Conservation (phyloP, 208 protist species). For the Leishmania mexicana region DNA sequence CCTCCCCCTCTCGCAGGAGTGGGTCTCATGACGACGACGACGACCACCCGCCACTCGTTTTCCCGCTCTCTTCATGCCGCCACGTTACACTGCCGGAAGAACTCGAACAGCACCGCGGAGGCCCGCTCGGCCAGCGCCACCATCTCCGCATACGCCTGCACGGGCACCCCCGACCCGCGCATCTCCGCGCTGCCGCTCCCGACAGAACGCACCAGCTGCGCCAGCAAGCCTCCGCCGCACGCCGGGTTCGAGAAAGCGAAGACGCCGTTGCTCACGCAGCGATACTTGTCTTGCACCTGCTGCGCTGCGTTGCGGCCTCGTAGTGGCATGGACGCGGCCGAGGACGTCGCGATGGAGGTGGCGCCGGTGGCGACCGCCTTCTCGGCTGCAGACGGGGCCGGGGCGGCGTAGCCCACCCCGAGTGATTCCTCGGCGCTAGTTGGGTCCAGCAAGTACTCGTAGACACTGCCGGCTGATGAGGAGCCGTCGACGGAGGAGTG, state of each 20-base stretch:
- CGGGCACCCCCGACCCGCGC: neutral
- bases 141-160: slow-evolving; percentile 53
- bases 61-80: slow-evolving; percentile 25
- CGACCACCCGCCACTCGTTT: neutral
- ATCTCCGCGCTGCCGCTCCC: neutral
- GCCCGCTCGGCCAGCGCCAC: slow-evolving; percentile 60
- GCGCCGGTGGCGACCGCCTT: neutral
- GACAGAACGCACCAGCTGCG: slow-evolving; percentile 37
- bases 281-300: slow-evolving; percentile 5
- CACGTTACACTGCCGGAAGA: slow-evolving; percentile 79
- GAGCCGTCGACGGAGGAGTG: neutral
- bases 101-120: slow-evolving; percentile 61
- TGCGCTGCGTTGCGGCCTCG: neutral
- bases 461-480: neutral
- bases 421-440: slow-evolving; percentile 61
- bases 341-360: neutral
- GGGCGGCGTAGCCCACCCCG: slow-evolving; percentile 6
- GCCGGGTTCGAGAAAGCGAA: slow-evolving; percentile 74
- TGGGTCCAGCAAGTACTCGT: slow-evolving; percentile 63
- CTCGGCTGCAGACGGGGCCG: slow-evolving; percentile 4
- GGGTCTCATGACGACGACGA: neutral
- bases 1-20: neutral
- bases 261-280: slow-evolving; percentile 41
- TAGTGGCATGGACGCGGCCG: neutral
- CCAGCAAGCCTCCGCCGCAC: slow-evolving; percentile 51